These are phyloP conservation scores for Candida mattraensis DNA, from an alignment of 805 yeast species.

Conservation along the genomic window DNA sequence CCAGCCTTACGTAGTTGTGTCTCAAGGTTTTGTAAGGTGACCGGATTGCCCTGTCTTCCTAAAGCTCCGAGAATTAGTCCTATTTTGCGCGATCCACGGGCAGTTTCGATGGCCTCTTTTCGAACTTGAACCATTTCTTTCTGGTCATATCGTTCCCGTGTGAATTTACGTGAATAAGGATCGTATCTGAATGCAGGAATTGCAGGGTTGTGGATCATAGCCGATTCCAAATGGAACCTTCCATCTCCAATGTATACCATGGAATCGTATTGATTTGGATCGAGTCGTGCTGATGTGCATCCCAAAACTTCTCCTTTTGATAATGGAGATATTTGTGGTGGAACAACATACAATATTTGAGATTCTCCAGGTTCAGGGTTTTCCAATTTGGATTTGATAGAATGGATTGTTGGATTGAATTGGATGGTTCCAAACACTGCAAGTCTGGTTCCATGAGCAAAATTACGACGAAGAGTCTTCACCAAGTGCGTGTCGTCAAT, in stretches of 20 bases:
- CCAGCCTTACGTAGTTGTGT: slow-evolving; percentile 51
- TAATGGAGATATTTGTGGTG: slow-evolving; percentile 91
- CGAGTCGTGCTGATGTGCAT: slow-evolving; percentile 86
- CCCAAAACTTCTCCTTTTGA: slow-evolving; percentile 97
- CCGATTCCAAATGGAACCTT: slow-evolving; percentile 88
- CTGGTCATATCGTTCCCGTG: slow-evolving; percentile 86
- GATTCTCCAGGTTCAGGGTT: slow-evolving; percentile 29
- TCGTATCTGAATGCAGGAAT: slow-evolving; percentile 93
- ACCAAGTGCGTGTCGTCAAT: slow-evolving; percentile 82
- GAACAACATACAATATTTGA: slow-evolving; percentile 57
- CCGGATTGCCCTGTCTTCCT: slow-evolving; percentile 91
- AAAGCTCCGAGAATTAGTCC: slow-evolving; percentile 90
- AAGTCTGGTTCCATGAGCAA: slow-evolving; percentile 58
- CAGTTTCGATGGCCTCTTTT: slow-evolving; percentile 67
- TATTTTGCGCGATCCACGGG: slow-evolving; percentile 58
- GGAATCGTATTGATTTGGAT: slow-evolving; percentile 62
- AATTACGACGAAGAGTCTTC: slow-evolving; percentile 73
- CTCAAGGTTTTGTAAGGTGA: slow-evolving; percentile 71
- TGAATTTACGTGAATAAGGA: slow-evolving; percentile 90
- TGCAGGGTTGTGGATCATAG: slow-evolving; percentile 96
- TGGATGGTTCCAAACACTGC: slow-evolving; percentile 96
- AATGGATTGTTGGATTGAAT: slow-evolving; percentile 91
- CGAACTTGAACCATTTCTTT: slow-evolving; percentile 75
- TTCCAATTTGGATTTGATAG: slow-evolving; percentile 61
- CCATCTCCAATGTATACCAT: slow-evolving; percentile 97